Conservation (phyloP, 352 stramenopile species). For the Pythium rhizo-oryzae region DNA sequence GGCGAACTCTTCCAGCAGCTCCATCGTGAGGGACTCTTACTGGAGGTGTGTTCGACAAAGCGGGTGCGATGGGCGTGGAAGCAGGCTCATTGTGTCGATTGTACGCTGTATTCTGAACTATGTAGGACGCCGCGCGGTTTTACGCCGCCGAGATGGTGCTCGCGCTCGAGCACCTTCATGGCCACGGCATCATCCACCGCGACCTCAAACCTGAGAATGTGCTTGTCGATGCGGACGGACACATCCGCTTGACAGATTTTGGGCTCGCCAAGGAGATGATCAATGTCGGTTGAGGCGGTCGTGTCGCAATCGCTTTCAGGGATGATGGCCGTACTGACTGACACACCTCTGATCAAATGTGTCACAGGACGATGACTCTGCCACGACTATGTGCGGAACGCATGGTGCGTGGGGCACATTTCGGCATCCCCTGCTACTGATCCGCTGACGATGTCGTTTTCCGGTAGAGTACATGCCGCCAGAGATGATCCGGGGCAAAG, state of each 20-base stretch:
- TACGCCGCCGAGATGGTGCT: conserved; percentile 88
- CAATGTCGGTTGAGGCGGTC: conserved; percentile 39
- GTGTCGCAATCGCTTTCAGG: neutral
- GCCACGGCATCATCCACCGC: conserved; percentile 77
- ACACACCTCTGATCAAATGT: neutral
- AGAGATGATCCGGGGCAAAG: conserved; percentile 85
- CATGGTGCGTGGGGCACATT: conserved; percentile 42
- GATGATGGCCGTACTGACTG: neutral
- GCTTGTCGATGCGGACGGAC: conserved; percentile 76
- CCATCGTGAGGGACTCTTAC: conserved; percentile 40
- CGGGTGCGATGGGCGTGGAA: too few species aligned
- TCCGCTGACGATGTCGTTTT: neutral
- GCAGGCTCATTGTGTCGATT: neutral
- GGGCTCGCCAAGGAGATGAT: conserved; percentile 81
- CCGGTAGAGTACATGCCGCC: conserved; percentile 83
- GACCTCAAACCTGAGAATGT: conserved; percentile 89
- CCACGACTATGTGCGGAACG: conserved; percentile 85
- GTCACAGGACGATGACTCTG: conserved; percentile 64
- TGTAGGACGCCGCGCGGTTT: conserved; percentile 68
- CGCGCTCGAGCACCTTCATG: conserved; percentile 80
- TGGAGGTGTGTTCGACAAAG: conserved; percentile 28
- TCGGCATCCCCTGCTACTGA: neutral
- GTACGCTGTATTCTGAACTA: neutral
- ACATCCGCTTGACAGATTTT: conserved; percentile 88
- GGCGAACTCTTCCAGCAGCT: conserved; percentile 52